phyloP scores from a whole-genome alignment of 768 basidiomycete genomes.

The Gymnopilus junonius region DNA sequence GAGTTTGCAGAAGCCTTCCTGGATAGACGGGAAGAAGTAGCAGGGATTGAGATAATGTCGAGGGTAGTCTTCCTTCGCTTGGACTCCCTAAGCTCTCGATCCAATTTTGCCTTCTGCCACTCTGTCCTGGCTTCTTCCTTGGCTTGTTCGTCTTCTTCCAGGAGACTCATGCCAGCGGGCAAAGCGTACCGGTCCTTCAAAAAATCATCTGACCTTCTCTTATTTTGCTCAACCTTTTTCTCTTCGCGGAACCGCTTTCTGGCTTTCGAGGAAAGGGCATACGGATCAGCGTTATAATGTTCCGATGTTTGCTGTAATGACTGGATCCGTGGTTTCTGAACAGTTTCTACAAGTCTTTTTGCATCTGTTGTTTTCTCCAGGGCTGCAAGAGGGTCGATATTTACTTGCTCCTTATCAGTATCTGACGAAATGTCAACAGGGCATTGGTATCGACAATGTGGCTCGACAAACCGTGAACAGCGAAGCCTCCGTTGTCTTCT shows the following conservation, averaged over 20 bases:
- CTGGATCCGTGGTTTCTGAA: conserved; percentile 81
- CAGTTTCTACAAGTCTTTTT: conserved; percentile 70
- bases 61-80: conserved; percentile 53
- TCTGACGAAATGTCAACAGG: conserved; percentile 14
- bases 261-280: conserved; percentile 71
- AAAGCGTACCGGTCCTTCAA: conserved; percentile 81
- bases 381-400: conserved; percentile 80
- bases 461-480: conserved; percentile 70
- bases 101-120: conserved; percentile 60
- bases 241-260: conserved; percentile 86
- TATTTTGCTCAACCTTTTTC: conserved; percentile 79
- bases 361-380: conserved; percentile 89
- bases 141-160: conserved; percentile 66
- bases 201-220: conserved; percentile 68
- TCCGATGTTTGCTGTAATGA: conserved; percentile 78
- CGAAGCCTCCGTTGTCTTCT: conserved; percentile 93
- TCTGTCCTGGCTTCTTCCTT: conserved; percentile 63
- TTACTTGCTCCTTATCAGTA: conserved; percentile 70
- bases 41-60: conserved; percentile 30
- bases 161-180: conserved; percentile 65
- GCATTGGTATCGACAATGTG: neutral
- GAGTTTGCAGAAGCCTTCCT: conserved; percentile 11
- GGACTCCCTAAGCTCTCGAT: conserved; percentile 44
- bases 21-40: neutral
- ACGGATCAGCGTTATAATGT: conserved; percentile 86